Conservation (phyloP, 805 yeast species). For the Zygosaccharomyces lentus region DNA sequence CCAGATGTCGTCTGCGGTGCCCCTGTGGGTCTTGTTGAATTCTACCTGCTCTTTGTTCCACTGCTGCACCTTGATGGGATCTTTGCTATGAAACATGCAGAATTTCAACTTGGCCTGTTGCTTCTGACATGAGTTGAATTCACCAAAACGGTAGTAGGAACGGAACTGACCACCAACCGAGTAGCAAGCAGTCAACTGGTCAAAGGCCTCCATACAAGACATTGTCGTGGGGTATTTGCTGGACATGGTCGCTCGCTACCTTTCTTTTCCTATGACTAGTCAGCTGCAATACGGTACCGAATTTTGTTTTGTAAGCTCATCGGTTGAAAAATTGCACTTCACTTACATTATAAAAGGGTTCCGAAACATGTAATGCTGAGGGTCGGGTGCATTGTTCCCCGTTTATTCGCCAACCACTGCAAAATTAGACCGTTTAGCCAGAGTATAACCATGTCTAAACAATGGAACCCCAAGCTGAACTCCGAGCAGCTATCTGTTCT, state of each 20-base stretch:
- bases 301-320: slow-evolving; percentile 1
- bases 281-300: background rate
- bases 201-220: slow-evolving; percentile 80
- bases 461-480: slow-evolving; percentile 71
- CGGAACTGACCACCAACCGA: slow-evolving; percentile 88
- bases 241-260: slow-evolving; percentile 10
- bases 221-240: slow-evolving; percentile 42
- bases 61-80: slow-evolving; percentile 61
- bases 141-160: slow-evolving; percentile 79
- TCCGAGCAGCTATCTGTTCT: slow-evolving; percentile 78
- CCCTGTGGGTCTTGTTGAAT: slow-evolving; percentile 52
- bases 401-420: background rate
- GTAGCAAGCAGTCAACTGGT: slow-evolving; percentile 79
- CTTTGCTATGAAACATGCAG: slow-evolving; percentile 55
- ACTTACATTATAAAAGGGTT: background rate
- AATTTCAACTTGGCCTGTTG: slow-evolving; percentile 76
- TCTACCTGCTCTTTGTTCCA: slow-evolving; percentile 64
- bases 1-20: slow-evolving; percentile 88
- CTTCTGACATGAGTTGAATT: slow-evolving; percentile 62
- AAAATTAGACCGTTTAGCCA: background rate
- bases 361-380: slow-evolving; percentile 1
- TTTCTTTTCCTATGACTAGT: no score
- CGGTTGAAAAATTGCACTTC: background rate
- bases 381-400: background rate
- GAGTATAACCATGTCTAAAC: slow-evolving; percentile 5